Evolutionary conservation across 208 protist genomes (phyloP), one percentile per base, ranked within the genome.

Genomic region (Trichomonas gallinae): DNA sequence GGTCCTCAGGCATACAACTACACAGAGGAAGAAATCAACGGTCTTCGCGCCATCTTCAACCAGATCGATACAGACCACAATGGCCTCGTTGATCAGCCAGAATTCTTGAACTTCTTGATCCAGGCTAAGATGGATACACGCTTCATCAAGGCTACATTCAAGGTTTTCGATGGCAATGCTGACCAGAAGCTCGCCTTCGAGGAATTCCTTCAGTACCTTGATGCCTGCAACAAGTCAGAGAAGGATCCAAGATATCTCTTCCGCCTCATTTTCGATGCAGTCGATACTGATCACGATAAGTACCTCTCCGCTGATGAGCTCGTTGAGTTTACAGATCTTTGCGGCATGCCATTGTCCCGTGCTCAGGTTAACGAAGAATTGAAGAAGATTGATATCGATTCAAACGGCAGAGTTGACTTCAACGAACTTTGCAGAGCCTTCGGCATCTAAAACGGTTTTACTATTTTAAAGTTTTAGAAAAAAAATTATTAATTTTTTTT

Each of bases 161-260:
- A 93, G 38, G 44, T 93, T 93, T 93, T 93, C 34, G 87, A 93
- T 51, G 21, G 0, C 45, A 93, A 93, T 38, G 0, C 17, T 10
- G 87, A 93, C 46, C 15, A 26, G 8, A 23, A 48, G 8, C 44
- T 93, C 13, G 44, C 44, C 11, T 93, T 93, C 34, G 87, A 93
- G 15, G 87, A 93, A 38, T 93, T 93, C 34, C n/a, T 93, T 93
- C 13, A 48, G 31, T 93, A 93, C 44, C 40, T 93, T 38, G 87
- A 42, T 38, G 87, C 87, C 9, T 93, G 87, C 87, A 93, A 34
- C 17, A 48, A 42, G 21, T 42, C n/a, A 8, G 44, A 4, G n/a
- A 58, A 11, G 13, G 87, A 93, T 34, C 87, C 87, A 51, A 93
- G 40, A 93, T 93, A 93, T 93, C 26, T 93, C 17, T 93, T 93